phyloP scores from a whole-genome alignment of 2,329 filamentous ascomycete species.

The Trichoderma aggressivum region DNA sequence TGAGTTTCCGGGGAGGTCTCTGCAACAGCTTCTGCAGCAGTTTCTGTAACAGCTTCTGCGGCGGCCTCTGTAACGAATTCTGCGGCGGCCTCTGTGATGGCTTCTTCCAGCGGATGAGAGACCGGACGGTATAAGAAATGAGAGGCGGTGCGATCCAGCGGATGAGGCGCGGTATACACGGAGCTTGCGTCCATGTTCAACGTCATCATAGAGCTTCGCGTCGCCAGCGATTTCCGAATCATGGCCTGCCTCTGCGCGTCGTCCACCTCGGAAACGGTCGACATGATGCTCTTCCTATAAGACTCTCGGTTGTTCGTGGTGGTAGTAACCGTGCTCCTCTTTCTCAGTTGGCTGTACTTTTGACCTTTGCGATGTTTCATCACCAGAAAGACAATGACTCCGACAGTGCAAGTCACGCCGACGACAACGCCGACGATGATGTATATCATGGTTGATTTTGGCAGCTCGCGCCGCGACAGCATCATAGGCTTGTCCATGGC shows the following conservation, averaged over 20 bases:
- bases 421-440: conserved; percentile 12
- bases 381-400: neutral
- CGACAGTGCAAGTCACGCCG: neutral
- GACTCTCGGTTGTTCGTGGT: neutral
- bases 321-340: neutral
- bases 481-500: neutral
- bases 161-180: neutral
- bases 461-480: neutral
- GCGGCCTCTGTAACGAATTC: neutral
- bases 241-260: conserved; percentile 15
- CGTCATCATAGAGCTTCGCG: conserved; percentile 2
- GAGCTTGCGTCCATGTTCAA: neutral
- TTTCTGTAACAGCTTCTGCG: neutral
- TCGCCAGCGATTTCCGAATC: conserved; percentile 17
- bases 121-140: neutral
- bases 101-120: neutral
- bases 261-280: conserved; percentile 7
- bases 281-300: conserved; percentile 13
- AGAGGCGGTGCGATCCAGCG: neutral
- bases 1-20: neutral
- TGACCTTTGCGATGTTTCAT: neutral
- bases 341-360: neutral
- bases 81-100: neutral
- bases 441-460: neutral
- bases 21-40: neutral